Base-by-base conservation (phyloP, 192 early-diverging fungal species). In the Physocladia obscura region DNA sequence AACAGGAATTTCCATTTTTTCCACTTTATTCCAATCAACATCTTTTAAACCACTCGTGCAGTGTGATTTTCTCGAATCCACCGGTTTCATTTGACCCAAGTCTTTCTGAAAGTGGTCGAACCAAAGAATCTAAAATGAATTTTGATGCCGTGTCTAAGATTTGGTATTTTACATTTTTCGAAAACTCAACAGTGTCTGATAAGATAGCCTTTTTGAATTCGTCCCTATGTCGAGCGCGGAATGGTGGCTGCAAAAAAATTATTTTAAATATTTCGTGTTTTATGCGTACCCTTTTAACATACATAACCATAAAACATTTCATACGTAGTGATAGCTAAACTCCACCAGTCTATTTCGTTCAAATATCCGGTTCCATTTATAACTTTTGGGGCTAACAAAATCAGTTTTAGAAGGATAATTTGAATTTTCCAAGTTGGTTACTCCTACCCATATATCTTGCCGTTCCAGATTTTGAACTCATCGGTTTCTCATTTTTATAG, bases 341-440 rank as follows among this genome's bases (percentile, higher is more conserved):
- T 89, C 96, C 96, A 98, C 93, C 93, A 98, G 76, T 98, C 96
- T 6, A 96, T 91, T 39, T 84, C 87, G 26, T 85, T 84, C 17
- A 81, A 87, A 76, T 98, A 98, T 1, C 93, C 93, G 2, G 57
- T 59, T 24, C 83, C 67, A 11, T 31, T 19, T 13, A 82, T 40
- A 24, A 82, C 54, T 49, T 82, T 77, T 1, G 80, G 80, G 6
- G 80, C 80, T 69, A 24, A 63, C 3, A 13, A 22, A 22, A 27
- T 50, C 17, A n/a, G 24, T 26, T 4, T 52, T 57, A 52, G 8
- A 8, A n/a, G 40, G 40, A 44, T 44, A 29, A 0, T 0, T 15
- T 21, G 11, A 27, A 22, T 21, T 44, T 47, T 0, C 8, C 5
- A 58, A 58, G 57, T 13, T 31, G 22, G 13, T 1, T 34, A 40